Base-by-base conservation (phyloP, 176 grass and related monocot species). In the Carex littledalei region DNA sequence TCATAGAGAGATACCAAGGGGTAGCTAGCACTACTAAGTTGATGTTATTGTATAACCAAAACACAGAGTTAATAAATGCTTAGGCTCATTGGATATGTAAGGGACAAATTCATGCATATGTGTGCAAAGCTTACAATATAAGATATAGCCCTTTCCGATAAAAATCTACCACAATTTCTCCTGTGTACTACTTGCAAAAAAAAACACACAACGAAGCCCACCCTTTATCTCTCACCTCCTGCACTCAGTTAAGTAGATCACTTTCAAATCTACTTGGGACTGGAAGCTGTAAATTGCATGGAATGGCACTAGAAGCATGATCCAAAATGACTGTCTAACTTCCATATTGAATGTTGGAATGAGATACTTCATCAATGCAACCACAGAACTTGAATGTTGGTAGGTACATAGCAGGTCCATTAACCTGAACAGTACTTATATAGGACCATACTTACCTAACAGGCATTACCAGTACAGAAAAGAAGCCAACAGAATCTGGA, bases 281-380 rank as follows among this genome's bases (percentile, higher is more conserved):
- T 75, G 45, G 10, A 26, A 75, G 26, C 41, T 8, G 16, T 53
- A 75, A 52, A 75, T 75, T 14, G 21, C 49, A 76, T 54, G 21
- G 1, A 16, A 76, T 31, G 45, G 47, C 43, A 76, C 17, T 21
- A 10, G 15, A 47, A 18, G 32, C 37, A 63, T 47, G 43, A 81
- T 11, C 16, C 4, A 50, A 53, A 63, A 14, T 43, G 35, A 65
- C 41, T 49, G 39, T 34, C 15, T 67, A 64, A 83, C 60, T 63
- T 49, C 20, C 41, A 16, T 54, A 66, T 32, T 83, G 45, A 82
- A 83, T 32, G 62, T 65, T 67, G 45, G 61, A 83, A 67, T 83
- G 60, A 83, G 80, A 83, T 83, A 54, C 67, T 50, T 83, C 62
- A 83, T 83, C 80, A 67, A 62, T 32, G 29, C 72, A 76, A 54